These are phyloP conservation scores for Radiomyces spectabilis DNA, from an alignment of 192 early-diverging fungal species.

Conservation along the genomic window DNA sequence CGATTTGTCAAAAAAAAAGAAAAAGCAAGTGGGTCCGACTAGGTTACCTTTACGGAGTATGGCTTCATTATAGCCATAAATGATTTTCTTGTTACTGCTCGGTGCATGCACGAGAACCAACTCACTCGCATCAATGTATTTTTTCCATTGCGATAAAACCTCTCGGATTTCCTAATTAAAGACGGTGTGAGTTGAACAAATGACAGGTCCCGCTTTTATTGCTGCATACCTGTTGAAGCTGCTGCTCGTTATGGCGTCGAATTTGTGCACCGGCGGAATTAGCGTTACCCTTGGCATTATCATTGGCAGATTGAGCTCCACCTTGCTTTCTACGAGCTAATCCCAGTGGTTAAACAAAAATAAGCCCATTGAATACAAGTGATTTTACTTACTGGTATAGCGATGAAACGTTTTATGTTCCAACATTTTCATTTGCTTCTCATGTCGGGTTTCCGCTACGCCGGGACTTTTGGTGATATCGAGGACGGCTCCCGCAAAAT, in stretches of 20 bases:
- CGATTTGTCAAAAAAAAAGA: not conserved
- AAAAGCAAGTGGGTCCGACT: not conserved
- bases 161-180: slow-evolving; percentile 64
- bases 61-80: slow-evolving; percentile 45
- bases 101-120: slow-evolving; percentile 76
- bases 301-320: slow-evolving; percentile 79
- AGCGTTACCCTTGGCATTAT: slow-evolving; percentile 72
- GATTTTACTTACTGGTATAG: slow-evolving; percentile 72
- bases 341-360: not conserved
- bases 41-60: slow-evolving; percentile 18
- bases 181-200: not conserved
- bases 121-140: slow-evolving; percentile 48
- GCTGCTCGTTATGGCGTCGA: slow-evolving; percentile 84
- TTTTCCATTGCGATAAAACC: slow-evolving; percentile 65
- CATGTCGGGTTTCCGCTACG: not conserved
- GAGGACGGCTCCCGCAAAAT: slow-evolving; percentile 87
- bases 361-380: not conserved
- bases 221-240: slow-evolving; percentile 43
- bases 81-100: slow-evolving; percentile 41
- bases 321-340: slow-evolving; percentile 88
- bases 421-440: slow-evolving; percentile 38
- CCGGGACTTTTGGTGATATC: slow-evolving; percentile 51
- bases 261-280: slow-evolving; percentile 87
- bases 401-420: slow-evolving; percentile 92
- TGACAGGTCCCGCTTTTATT: not conserved